Evolutionary conservation across 441 rosid genomes (phyloP).

Genomic region (Aquilaria agallochum): DNA sequence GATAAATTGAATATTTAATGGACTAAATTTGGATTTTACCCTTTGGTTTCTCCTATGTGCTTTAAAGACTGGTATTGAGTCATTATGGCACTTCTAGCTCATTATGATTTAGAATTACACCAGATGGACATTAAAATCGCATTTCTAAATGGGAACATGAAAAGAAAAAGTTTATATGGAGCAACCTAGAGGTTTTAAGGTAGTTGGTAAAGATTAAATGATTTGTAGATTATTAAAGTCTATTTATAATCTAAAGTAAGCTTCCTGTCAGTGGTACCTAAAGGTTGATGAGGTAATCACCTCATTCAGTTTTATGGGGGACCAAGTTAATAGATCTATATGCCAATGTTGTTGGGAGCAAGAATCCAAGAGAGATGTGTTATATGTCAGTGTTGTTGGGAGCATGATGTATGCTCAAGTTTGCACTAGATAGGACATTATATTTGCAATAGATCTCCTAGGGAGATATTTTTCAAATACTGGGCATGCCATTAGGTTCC

Average conservation of each 20-base stretch:
- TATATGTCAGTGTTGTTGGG: too few species aligned
- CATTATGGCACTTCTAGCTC: neutral
- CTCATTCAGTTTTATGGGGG: neutral
- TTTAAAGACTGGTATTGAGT: too few species aligned
- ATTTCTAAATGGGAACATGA: neutral
- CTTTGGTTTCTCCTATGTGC: too few species aligned
- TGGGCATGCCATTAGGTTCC: neutral
- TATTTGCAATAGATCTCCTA: neutral
- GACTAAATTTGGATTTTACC: too few species aligned
- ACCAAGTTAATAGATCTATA: neutral
- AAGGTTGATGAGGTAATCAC: neutral
- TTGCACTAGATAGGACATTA: too few species aligned
- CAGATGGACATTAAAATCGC: neutral
- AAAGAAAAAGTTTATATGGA: neutral
- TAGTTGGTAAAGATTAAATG: too few species aligned
- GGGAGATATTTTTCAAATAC: neutral
- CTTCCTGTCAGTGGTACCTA: neutral
- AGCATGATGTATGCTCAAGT: too few species aligned
- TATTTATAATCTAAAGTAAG: neutral
- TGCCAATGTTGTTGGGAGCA: neutral
- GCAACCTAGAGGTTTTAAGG: too few species aligned
- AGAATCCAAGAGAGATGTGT: neutral
- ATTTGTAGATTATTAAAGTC: neutral
- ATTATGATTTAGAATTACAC: neutral
- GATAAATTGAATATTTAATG: too few species aligned